Evolutionary conservation across 768 basidiomycete genomes (phyloP), one percentile per base, ranked within the genome.

Genomic region (Xanthoconium stramineum): DNA sequence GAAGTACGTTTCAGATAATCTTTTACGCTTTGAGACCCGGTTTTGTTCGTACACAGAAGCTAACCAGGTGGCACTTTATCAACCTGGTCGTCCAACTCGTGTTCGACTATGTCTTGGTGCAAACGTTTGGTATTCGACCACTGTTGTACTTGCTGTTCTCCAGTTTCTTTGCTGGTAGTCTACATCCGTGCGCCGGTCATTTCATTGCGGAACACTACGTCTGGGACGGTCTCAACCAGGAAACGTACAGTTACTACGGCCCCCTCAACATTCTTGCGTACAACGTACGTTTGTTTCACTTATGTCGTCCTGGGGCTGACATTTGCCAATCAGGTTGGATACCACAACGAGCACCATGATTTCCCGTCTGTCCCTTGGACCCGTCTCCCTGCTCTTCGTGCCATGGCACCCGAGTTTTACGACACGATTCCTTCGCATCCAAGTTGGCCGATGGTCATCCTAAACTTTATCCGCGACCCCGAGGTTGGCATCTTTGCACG

Each of bases 341-440:
- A 98, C 69, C 97, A 99, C 71, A 98, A 99, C 72, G 97, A 98
- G 66, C 97, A 99, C 73, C 97, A 99, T 74, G 97, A 99, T 74
- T 98, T 99, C 74, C 95, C 97, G 9, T 94, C 94, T 13, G 74
- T 99, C 1, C 82, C 97, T 1, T 99, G 97, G 97, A 98, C 95
- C 17, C 85, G 90, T 24, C 80, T 98, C 0, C 91, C 94, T 2
- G 82, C 83, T 6, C 83, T 99, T 20, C 85, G 86, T 32, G 79
- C 80, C 3, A 79, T 97, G 30, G 96, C 94, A 8, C 89, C 88
- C 4, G 96, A 98, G 71, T 94, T 89, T 69, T 99, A 99, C 74
- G 90, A 93, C 61, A 81, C 76, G 6, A 78, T 98, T 28, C 93
- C 95, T 0, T 80, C 86, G 0, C 97, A 99, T 66, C 84, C 88